Base-by-base conservation (phyloP, 2,329 filamentous ascomycete genomes). In the Aotearoamyces nothofagi region DNA sequence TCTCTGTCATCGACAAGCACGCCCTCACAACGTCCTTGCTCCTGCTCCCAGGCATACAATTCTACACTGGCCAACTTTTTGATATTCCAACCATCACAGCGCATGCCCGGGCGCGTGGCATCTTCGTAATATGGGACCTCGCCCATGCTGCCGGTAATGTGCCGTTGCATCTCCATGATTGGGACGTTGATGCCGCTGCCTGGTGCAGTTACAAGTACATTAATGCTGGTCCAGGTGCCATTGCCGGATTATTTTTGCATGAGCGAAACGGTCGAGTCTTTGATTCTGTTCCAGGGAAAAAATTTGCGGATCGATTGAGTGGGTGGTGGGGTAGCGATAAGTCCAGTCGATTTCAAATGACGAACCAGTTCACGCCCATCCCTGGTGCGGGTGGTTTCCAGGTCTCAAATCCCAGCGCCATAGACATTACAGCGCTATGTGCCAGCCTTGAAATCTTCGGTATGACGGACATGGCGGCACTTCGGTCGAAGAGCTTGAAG, bases 141-240 rank as follows among this genome's bases (percentile, higher is more conserved):
- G 80, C 80, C 1, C 80, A 87, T 49, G 78, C 78, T 3, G 75
- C 66, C 10, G 80, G 80, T 11, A 87, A 87, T 43, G 76, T 86
- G 1, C 69, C 74, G 2, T 52, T 86, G 12, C 55, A 64, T 29
- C 60, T 87, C 6, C 77, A 83, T 45, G 71, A 78, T 40, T 86
- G 79, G 79, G 63, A 77, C 31, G 78, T 84, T 22, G 80, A 87
- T 47, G 83, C 58, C 1, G 79, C 80, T 4, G 76, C 63, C 6
- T 87, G 80, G 80, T 87, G 80, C 48, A 76, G 67, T 34, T 87
- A 87, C 57, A 87, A 87, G 51, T 87, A 86, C 49, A 62, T 87
- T 35, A 86, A 84, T 46, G 65, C 69, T 29, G 80, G 80, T 0
- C 78, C 80, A 0, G 79, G 80, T 5, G 68, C 69, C 13, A 83